Evolutionary conservation across 73 alveolate species (phyloP), one percentile per base, ranked within the genome.

Genomic region (Effrenium voratum): DNA sequence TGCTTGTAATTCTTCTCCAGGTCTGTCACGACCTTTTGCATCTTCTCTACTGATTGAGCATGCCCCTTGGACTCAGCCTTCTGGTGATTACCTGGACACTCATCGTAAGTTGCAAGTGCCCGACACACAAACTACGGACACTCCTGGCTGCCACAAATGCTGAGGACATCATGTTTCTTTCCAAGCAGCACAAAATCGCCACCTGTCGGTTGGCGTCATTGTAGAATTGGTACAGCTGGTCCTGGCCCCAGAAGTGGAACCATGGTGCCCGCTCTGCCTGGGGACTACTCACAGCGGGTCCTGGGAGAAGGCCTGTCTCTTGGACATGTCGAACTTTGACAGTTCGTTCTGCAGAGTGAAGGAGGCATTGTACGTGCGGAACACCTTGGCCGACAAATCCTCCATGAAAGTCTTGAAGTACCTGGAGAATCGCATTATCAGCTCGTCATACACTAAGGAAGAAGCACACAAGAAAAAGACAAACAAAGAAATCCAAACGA

Each of bases 341-440:
- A 90, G 88, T 76, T 90, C 97, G 22, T n/a, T 83, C 99, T 99
- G 99, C 84, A 99, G 99, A 15, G 99, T 99, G 90, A 99, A 98
- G 72, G 99, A 99, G 60, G 99, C 99, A 99, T 99, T 99, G 99
- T 99, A 99, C 43, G 99, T 99, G 93, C 99, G 99, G 93, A 99
- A 99, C 49, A 99, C 99, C 98, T 99, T 99, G 0, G 99, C 99
- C 19, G 99, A 98, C 32, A 99, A 99, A 52, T 99, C 99, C n/a
- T 99, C 99, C 99, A 99, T 99, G 99, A 99, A 90, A 45, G 87
- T 99, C 99, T 99, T 99, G 79, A 99, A 99, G 93, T 99, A 99
- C 75, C 81, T 76, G 86, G 59, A 76, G 32, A 36, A n/a, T 40
- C 13, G 90, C 47, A 79, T 3, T 16, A n/a, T 41, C 59, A 13